Conservation (phyloP, 768 basidiomycete genomes). For the Coprinopsis marcescibilis region DNA sequence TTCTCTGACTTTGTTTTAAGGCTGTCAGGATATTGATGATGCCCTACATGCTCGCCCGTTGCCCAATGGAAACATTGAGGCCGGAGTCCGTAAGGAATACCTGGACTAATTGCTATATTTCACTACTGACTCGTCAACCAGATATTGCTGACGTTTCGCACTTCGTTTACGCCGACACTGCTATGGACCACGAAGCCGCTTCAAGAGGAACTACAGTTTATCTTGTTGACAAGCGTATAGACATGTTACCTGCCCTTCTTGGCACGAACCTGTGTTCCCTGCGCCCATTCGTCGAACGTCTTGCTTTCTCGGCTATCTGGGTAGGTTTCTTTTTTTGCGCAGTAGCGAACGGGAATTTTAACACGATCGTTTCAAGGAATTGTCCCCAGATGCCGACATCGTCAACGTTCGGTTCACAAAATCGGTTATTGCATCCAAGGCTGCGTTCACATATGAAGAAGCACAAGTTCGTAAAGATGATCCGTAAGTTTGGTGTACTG, state of each 20-base stretch:
- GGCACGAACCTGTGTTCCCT: conserved; percentile 96
- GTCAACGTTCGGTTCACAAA: conserved; percentile 89
- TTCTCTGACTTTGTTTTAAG: conserved; percentile 31
- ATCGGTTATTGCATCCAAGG: conserved; percentile 94
- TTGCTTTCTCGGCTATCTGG: conserved; percentile 97
- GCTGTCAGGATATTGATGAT: conserved; percentile 97
- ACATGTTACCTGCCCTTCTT: conserved; percentile 91
- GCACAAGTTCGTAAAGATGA: conserved; percentile 94
- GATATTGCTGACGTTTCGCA: conserved; percentile 99
- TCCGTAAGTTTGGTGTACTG: conserved; percentile 45
- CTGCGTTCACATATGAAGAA: conserved; percentile 94
- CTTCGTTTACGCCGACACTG: conserved; percentile 88
- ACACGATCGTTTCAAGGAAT: conserved; percentile 51
- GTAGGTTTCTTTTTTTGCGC: conserved; percentile 32
- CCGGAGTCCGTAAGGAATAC: conserved; percentile 88
- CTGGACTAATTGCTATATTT: neutral
- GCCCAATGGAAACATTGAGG: conserved; percentile 92
- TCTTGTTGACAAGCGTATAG: conserved; percentile 96
- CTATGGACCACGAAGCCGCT: conserved; percentile 97
- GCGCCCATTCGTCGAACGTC: conserved; percentile 83
- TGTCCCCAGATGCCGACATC: conserved; percentile 84
- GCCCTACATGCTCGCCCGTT: conserved; percentile 85
- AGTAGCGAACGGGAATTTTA: neutral
- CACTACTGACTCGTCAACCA: conserved; percentile 24
- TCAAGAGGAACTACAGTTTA: conserved; percentile 95